Base-by-base conservation (phyloP, 2,329 filamentous ascomycete genomes). In the Aspergillus flavus region DNA sequence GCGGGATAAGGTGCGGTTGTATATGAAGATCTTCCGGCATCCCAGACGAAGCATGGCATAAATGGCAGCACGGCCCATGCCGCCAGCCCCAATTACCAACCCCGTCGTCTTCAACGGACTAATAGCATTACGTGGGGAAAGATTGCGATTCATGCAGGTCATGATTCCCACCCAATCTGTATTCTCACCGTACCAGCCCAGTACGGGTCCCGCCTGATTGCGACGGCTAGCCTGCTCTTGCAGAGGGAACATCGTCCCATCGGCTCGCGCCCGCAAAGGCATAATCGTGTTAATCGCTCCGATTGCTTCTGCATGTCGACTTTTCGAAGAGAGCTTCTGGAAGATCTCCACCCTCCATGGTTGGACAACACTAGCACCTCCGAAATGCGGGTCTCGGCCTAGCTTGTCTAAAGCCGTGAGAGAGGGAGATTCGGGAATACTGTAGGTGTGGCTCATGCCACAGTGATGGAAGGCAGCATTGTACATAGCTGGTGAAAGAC, bases 41-140 rank as follows among this genome's bases (percentile, higher is more conserved):
- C 91, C 91, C 9, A 94, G 82, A 69, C 91, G 90, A 28, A 94
- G 82, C 85, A 94, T 88, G 1, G 91, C 88, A 69, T 94, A 94
- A 2, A 92, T 86, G 2, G 91, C 89, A 3, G 91, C 90, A 64
- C 91, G 84, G 10, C 90, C 91, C 91, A 94, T 94, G 7, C 91
- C 91, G 50, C 86, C 86, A n/a, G 85, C 84, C 11, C 86, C 86
- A 65, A 86, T 81, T 4, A 88, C 79, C 4, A 88, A 73, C 16
- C 81, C 84, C 5, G 83, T 84, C 1, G 81, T 84, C 54, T 79
- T 82, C 11, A 79, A 75, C 6, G 78, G 75, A 54, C 83, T 82
- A 39, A 88, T 84, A 0, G 84, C 83, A 64, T 87, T 87, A 19
- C 79, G 76, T 4, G 79, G 79, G 4, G 79, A 80, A 23, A 81